Conservation (phyloP, 2,329 filamentous ascomycete genomes). For the Aspergillus versicolor region DNA sequence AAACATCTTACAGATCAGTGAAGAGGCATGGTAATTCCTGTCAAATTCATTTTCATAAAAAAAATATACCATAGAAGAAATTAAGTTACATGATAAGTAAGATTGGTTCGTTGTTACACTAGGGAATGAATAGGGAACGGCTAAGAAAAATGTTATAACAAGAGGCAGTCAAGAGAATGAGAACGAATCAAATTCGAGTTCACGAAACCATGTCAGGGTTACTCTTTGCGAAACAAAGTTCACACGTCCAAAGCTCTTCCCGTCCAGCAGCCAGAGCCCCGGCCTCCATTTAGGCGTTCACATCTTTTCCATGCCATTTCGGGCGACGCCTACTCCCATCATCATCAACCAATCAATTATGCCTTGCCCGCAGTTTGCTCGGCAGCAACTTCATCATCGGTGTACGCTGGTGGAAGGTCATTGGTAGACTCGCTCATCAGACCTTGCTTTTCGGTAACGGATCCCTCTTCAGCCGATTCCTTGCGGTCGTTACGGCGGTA, state of each 20-base stretch:
- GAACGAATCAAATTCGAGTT: neutral
- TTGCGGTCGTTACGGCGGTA: constrained; percentile 33
- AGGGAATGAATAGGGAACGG: neutral
- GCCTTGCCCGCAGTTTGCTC: constrained; percentile 31
- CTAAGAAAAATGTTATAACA: neutral
- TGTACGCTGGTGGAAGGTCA: constrained; percentile 39
- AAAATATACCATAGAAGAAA: neutral
- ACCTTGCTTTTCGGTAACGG: constrained; percentile 44
- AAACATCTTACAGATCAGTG: neutral
- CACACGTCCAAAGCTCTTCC: constrained; percentile 8
- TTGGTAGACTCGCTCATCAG: constrained; percentile 36
- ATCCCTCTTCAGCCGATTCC: constrained; percentile 35
- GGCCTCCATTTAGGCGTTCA: neutral
- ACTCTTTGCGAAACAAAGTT: neutral
- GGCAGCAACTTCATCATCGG: constrained; percentile 29
- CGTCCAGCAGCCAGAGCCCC: constrained; percentile 5
- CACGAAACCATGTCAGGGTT: constrained; percentile 1
- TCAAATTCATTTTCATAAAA: neutral
- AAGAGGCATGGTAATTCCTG: neutral
- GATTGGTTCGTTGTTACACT: neutral
- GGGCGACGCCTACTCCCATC: neutral
- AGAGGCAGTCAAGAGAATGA: neutral
- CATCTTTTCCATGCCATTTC: neutral
- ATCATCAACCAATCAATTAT: constrained; percentile 17
- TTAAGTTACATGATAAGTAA: neutral